Base-by-base conservation (phyloP, 768 basidiomycete species). In the Boletus rex-veris region DNA sequence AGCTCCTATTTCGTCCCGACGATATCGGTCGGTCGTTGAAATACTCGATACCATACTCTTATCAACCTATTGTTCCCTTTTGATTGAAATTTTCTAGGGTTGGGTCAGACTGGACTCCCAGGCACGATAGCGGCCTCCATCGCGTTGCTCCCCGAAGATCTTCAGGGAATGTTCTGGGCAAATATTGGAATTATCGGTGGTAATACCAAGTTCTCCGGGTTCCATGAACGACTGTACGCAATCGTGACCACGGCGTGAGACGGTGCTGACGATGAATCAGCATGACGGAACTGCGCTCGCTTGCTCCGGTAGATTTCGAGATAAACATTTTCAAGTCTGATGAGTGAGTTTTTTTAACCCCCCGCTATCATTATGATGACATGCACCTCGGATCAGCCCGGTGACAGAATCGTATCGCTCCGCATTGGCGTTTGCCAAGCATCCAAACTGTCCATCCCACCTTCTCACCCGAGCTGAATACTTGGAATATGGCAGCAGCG, bases 131-230 rank as follows among this genome's bases (percentile, higher is more conserved):
- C 89, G 38, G 67, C 80, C 50, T 87, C 87, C 53, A 92, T 98
- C 64, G 76, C 80, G 0, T 71, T 80, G 30, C 81, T 98, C 54
- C 91, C 92, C 0, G 74, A 78, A 47, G 92, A 95, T 62, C 62
- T 95, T 24, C 90, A 86, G 60, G 94, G 92, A 33, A 84, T 98
- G 87, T 97, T 93, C 71, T 98, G 93, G 93, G 84, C 84, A 33
- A 92, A 98, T 69, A 93, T 98, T 56, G 90, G 89, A 12, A 72
- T 96, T 58, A 82, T 93, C 63, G 95, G 95, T 45, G 95, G 95
- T 14, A 88, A 81, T 69, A 82, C 83, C 15, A 81, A 81, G 61
- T 83, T 94, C 59, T 76, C 83, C 40, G 89, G 87, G 7, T 87
- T 98, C 61, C 78, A 79, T 19, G 71, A 78, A 48, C 74, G 95